phyloP scores from a whole-genome alignment of 2,329 filamentous ascomycete genomes.

The Claviceps sp. region DNA sequence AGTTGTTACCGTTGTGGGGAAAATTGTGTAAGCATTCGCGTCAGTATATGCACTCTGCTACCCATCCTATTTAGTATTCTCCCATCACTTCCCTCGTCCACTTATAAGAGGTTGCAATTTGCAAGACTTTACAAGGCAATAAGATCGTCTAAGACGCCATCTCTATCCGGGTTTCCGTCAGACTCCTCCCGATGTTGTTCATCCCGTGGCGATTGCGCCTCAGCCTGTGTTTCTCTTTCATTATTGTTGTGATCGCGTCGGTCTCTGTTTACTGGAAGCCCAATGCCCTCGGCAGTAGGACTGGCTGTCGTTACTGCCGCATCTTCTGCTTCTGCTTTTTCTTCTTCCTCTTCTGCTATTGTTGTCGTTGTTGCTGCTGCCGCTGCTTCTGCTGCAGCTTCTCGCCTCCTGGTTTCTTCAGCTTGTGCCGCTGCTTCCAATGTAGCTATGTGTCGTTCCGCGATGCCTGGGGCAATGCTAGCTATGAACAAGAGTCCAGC shows the following conservation, averaged over 20 bases:
- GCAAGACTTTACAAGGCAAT: conserved; percentile 3
- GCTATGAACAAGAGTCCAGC: conserved; percentile 50
- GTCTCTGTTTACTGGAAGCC: neutral
- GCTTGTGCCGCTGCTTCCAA: conserved; percentile 38
- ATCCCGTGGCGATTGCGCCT: conserved; percentile 3
- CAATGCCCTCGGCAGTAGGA: conserved; percentile 2
- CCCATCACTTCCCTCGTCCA: neutral
- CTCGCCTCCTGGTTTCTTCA: conserved; percentile 27
- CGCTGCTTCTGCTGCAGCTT: conserved; percentile 20
- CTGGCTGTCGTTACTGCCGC: conserved; percentile 9
- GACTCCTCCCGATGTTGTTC: neutral
- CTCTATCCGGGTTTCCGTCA: neutral
- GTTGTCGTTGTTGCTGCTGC: conserved; percentile 6
- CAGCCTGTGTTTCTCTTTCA: conserved; percentile 1
- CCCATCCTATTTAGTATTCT: neutral
- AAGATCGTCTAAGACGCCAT: conserved; percentile 1
- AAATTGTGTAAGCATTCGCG: neutral
- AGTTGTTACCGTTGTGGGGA: neutral
- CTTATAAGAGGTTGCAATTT: neutral
- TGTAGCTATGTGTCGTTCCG: conserved; percentile 49
- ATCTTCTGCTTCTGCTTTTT: conserved; percentile 18
- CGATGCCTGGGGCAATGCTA: conserved; percentile 51
- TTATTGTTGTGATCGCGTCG: neutral
- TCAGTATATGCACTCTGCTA: neutral
- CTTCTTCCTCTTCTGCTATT: conserved; percentile 18